Evolutionary conservation across 352 stramenopile genomes (phyloP).

Genomic region (Thalassiosira hispida): DNA sequence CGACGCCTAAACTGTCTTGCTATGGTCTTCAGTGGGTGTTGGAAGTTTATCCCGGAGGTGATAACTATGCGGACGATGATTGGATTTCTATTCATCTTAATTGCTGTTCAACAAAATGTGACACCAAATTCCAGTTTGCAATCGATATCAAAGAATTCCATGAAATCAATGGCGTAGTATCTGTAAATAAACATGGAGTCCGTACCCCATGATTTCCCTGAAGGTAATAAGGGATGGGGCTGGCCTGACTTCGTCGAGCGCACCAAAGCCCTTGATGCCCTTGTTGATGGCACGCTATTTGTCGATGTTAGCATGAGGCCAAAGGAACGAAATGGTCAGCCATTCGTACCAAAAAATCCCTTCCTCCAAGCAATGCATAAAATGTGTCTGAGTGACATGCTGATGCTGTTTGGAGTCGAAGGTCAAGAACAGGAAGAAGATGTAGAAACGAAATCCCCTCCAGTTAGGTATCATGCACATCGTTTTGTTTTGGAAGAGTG

Average conservation of each 20-base stretch:
- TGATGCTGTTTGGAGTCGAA: slow-evolving; percentile 1
- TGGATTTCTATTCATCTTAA: not conserved
- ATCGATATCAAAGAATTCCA: not conserved
- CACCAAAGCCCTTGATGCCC: not conserved
- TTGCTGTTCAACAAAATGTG: not conserved
- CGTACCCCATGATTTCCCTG: no score
- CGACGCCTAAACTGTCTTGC: not conserved
- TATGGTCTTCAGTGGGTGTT: slow-evolving; percentile 5
- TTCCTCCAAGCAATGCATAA: not conserved
- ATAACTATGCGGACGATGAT: not conserved
- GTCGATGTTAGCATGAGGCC: not conserved
- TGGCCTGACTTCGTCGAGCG: not conserved
- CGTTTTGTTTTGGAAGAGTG: slow-evolving; percentile 2
- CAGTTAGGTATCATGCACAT: slow-evolving; percentile 9
- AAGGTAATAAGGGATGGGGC: not conserved
- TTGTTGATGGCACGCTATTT: not conserved
- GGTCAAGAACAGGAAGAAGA: not conserved
- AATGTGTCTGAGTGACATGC: not conserved
- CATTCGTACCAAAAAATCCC: not conserved
- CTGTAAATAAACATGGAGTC: no score
- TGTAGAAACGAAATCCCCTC: not conserved
- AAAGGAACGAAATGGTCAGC: not conserved
- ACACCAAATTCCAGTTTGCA: not conserved
- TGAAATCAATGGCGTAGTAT: no score
- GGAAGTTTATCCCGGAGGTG: slow-evolving; percentile 7